These are phyloP conservation scores for Dictyostelium purpureum DNA, from an alignment of 78 protist species.

Conservation along the genomic window DNA sequence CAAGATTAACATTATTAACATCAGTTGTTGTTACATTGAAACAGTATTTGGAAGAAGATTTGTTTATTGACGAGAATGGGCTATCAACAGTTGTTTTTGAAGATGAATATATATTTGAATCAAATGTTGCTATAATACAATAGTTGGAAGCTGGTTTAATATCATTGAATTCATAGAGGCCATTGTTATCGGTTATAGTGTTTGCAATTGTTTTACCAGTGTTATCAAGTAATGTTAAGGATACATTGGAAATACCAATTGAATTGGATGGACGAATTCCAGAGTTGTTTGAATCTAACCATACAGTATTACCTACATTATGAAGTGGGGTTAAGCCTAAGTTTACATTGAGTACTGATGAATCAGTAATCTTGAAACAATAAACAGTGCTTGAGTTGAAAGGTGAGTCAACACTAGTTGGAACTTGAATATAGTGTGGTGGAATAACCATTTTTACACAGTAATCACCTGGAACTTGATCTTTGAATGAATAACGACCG, in stretches of 20 bases:
- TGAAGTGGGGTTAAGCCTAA: not conserved
- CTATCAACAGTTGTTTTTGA: not conserved
- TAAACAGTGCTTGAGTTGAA: not conserved
- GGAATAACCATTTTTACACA: constrained; percentile 24
- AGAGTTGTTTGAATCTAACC: not conserved
- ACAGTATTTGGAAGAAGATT: not conserved
- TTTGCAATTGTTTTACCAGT: not conserved
- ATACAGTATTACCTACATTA: not conserved
- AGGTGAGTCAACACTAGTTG: not conserved
- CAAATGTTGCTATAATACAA: not conserved
- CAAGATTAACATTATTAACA: not conserved
- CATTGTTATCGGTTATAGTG: not conserved
- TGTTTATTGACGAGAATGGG: not conserved
- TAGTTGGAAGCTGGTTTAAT: constrained; percentile 27
- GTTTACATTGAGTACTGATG: not conserved
- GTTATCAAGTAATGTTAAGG: not conserved
- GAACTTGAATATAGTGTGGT: not conserved
- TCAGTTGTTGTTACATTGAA: not conserved
- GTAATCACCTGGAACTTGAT: constrained; percentile 21
- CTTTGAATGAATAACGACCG: constrained; percentile 7
- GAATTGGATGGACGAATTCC: not conserved
- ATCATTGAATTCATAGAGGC: not conserved
- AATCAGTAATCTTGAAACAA: not conserved
- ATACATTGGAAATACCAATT: not conserved
- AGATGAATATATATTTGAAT: not conserved